Percentiles rank a stretch among this genome's conserved stretches.
phyloP scores from a whole-genome alignment of 1,139 yeast species.

The Starmera stellimalicola region DNA sequence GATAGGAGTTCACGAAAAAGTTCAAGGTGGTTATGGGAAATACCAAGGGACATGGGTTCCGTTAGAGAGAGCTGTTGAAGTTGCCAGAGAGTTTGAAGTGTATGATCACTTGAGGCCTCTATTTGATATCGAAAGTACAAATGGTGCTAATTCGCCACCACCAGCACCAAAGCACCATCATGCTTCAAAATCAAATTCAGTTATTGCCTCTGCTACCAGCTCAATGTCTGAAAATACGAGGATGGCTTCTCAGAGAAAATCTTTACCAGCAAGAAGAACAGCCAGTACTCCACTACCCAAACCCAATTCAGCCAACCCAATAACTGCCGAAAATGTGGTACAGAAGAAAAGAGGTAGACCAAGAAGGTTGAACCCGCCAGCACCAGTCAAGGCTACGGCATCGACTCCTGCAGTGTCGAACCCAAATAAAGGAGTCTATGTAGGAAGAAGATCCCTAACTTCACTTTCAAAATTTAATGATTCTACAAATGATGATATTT shows the following conservation, averaged over 20 bases:
- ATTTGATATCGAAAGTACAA: conserved; percentile 50
- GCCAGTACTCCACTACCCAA: conserved; percentile 13
- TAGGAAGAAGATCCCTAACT: conserved; percentile 8
- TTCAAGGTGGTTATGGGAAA: conserved; percentile 95
- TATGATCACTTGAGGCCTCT: conserved; percentile 55
- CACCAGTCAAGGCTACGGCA: no score
- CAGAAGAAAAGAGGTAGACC: conserved; percentile 39
- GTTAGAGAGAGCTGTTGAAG: conserved; percentile 41
- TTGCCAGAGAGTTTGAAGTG: conserved; percentile 68
- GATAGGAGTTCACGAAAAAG: conserved; percentile 78
- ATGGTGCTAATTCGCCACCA: conserved; percentile 63
- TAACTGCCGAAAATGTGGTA: conserved; percentile 19
- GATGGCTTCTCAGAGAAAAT: conserved; percentile 6
- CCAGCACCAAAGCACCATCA: conserved; percentile 82
- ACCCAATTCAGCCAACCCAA: conserved; percentile 3
- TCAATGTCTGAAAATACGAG: conserved; percentile 4
- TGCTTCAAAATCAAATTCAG: conserved; percentile 31
- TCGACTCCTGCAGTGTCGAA: no score
- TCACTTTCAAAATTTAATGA: background rate
- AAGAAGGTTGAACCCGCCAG: conserved; percentile 24
- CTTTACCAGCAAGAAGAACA: conserved; percentile 12
- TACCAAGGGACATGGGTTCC: conserved; percentile 99
- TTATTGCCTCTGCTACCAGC: background rate
- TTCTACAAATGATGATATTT: background rate
- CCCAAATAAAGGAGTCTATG: conserved; percentile 17